Evolutionary conservation across 495 filamentous ascomycete genomes (phyloP), one percentile per base, ranked within the genome.

Genomic region (Tetracladium setigerum): DNA sequence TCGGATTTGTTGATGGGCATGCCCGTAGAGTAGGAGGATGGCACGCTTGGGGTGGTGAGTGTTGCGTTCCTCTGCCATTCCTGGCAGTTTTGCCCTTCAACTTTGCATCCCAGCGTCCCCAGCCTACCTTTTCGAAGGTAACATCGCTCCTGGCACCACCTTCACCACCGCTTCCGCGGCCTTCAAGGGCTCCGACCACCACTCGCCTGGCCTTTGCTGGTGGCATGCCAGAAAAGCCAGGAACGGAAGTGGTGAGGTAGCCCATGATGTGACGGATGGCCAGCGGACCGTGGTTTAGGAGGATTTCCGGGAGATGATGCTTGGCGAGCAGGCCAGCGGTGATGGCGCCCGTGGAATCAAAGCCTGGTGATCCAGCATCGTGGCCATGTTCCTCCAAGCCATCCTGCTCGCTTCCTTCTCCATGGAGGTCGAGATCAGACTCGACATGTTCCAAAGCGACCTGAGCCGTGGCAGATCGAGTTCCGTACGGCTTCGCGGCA

Each of bases 191-290:
- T 16, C 79, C 82, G 15, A 94, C 89, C 2, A 95, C 87, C 31
- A 95, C 68, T 60, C 92, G 80, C 56, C 92, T 79, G 36, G 92
- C 91, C 67, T 94, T 95, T 37, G 90, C 84, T 14, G 91, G 87
- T 2, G 91, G 83, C 41, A 98, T 95, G 16, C 82, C 75, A 10
- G 88, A 86, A 60, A 95, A 98, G 22, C 92, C 92, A 7, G 92
- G 92, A 10, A 98, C 86, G 19, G 86, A 86, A 32, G 87, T 89
- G 17, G 91, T 95, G 47, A 98, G 76, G 63, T 89, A 87, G 52
- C 86, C 85, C 81, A 94, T 95, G 53, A 98, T 78, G 61, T 95
- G 85, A 56, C 91, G 89, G 59, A 98, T 95, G 18, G 92, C 88
- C 64, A 95, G 66, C 14, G 92, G 88, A 17, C 90, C 92, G 57